phyloP scores from a whole-genome alignment of 2,329 filamentous ascomycete genomes.

The Laburnicola sp. region DNA sequence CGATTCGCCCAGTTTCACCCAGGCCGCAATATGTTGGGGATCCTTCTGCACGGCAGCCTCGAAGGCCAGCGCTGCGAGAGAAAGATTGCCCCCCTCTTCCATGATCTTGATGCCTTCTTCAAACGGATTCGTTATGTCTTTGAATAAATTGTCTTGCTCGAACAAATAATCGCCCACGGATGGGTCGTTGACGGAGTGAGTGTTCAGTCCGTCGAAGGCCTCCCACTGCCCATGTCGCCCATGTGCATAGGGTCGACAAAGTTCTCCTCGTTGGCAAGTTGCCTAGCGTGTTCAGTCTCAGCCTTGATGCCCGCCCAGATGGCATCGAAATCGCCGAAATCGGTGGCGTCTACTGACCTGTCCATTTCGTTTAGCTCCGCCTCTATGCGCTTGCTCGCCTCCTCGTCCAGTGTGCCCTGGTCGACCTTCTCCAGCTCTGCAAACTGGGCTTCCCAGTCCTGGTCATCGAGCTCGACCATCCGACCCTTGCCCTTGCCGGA shows the following conservation, averaged over 20 bases:
- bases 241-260: constrained; percentile 63
- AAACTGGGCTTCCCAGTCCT: constrained; percentile 96
- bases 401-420: constrained; percentile 58
- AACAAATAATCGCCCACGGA: constrained; percentile 89
- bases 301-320: constrained; percentile 83
- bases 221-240: constrained; percentile 79
- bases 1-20: constrained; percentile 87
- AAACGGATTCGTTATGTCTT: constrained; percentile 79
- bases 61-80: constrained; percentile 88
- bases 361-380: constrained; percentile 88
- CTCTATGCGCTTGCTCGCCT: constrained; percentile 77
- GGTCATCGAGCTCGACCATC: constrained; percentile 88
- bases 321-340: constrained; percentile 90
- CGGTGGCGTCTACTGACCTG: constrained; percentile 75
- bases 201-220: constrained; percentile 70
- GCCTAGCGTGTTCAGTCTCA: constrained; percentile 69
- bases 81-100: constrained; percentile 90
- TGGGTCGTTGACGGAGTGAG: constrained; percentile 71
- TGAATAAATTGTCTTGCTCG: constrained; percentile 90
- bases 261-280: constrained; percentile 69
- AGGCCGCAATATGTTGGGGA: constrained; percentile 83
- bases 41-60: constrained; percentile 94
- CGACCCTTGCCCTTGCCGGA: constrained; percentile 77
- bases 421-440: constrained; percentile 77
- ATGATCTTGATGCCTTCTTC: constrained; percentile 93